These are phyloP conservation scores for Rhodamnia argentea DNA, from an alignment of 345 rosid species.

Conservation along the genomic window DNA sequence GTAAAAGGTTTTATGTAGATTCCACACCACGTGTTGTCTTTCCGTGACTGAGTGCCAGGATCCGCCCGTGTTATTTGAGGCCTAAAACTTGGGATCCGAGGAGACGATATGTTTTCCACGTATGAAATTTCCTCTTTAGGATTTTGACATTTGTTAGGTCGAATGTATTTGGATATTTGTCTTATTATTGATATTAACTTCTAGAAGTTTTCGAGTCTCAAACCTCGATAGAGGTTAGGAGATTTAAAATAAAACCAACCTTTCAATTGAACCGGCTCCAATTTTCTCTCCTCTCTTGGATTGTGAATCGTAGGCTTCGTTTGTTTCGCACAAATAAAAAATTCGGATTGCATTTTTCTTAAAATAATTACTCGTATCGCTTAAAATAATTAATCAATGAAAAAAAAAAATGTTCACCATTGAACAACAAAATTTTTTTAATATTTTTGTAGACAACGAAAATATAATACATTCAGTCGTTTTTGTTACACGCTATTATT, in stretches of 20 bases:
- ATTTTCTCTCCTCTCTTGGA: not conserved
- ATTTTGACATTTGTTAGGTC: not conserved
- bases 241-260: too few species aligned
- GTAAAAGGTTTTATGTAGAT: not conserved
- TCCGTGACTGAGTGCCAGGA: not conserved
- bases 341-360: too few species aligned
- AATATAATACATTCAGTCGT: too few species aligned
- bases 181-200: fast-evolving
- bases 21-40: not conserved
- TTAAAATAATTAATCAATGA: too few species aligned
- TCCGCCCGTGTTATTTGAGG: not conserved
- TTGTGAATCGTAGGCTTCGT: not conserved
- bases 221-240: not conserved
- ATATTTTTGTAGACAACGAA: too few species aligned
- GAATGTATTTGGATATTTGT: not conserved
- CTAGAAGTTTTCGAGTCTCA: not conserved
- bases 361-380: too few species aligned
- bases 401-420: too few species aligned
- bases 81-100: not conserved
- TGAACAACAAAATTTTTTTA: too few species aligned
- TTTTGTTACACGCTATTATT: too few species aligned
- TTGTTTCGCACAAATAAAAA: too few species aligned
- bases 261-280: not conserved
- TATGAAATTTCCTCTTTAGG: not conserved
- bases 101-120: not conserved